Evolutionary conservation across 2,329 filamentous ascomycete genomes (phyloP), one percentile per base, ranked within the genome.

Genomic region (Elsinoe perseae): DNA sequence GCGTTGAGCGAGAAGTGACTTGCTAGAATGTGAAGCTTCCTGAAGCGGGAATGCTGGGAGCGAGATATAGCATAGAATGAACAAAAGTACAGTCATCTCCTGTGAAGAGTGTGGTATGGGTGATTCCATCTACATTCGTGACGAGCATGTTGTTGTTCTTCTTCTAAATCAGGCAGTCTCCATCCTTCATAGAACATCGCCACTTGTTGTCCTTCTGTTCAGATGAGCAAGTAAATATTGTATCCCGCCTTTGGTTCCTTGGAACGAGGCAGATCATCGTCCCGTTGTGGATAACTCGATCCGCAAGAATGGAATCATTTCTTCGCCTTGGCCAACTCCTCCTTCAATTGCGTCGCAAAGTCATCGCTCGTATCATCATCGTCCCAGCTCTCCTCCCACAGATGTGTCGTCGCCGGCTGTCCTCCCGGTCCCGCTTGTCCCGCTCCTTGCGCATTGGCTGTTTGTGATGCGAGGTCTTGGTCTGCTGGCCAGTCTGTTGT

Each of bases 341-440:
- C 95, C 92, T 89, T 95, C 68, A 98, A 76, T 77, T 97, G 92
- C 67, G 87, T 82, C 10, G 90, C 93, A 72, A 98, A 98, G 68
- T 98, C 93, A 70, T 98, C 93, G 66, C 81, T 93, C 63, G 89
- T 93, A 74, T 97, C 93, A 70, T 97, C 92, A 68, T 98, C 93
- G 69, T 98, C 93, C 93, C 93, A 98, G 79, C 90, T 96, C 79
- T 98, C 93, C 74, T 98, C 93, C 93, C 93, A 98, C 56, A 98
- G 78, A 75, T 97, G 91, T 70, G 84, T 68, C 56, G 62, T 68
- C 27, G 53, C 53, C 27, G 53, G 28, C 25, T 42, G 53, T 46
- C 53, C 53, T 18, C 42, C 42, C n/a, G 28, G 38, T 42, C 52
- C 52, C 16, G 34, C 30, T 20, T 54, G 52, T 48, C 34, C 57